phyloP scores from a whole-genome alignment of 2,329 filamentous ascomycete species.

The Botrytis deweyae region DNA sequence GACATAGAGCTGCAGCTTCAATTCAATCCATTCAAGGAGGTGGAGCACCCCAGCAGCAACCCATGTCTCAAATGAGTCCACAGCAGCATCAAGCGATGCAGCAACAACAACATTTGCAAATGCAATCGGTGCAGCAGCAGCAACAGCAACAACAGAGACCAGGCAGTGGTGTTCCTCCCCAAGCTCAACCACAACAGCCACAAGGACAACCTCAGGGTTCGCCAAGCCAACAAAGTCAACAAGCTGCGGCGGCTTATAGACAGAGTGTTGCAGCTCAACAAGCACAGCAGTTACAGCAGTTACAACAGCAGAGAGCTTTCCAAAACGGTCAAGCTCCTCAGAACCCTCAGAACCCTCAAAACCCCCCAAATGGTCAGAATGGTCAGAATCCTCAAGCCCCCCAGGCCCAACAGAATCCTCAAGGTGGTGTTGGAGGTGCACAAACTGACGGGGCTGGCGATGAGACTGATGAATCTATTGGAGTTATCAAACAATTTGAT shows the following conservation, averaged over 20 bases:
- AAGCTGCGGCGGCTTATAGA: slow-evolving; percentile 17
- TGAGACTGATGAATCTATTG: slow-evolving; percentile 52
- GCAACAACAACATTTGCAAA: slow-evolving; percentile 24
- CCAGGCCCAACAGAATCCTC: slow-evolving; percentile 26
- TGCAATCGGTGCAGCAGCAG: slow-evolving; percentile 1
- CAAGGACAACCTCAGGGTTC: slow-evolving; percentile 9
- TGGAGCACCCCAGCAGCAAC: slow-evolving; percentile 33
- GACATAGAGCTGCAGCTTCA: slow-evolving; percentile 62
- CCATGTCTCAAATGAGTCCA: slow-evolving; percentile 29
- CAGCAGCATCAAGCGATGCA: slow-evolving; percentile 39
- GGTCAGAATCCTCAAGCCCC: slow-evolving; percentile 11
- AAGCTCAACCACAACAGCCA: slow-evolving; percentile 5
- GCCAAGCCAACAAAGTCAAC: slow-evolving; percentile 12
- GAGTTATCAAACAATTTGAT: slow-evolving; percentile 57
- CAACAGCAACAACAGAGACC: slow-evolving; percentile 7
- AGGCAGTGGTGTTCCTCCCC: background rate
- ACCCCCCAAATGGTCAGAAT: slow-evolving; percentile 40
- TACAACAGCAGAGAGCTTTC: slow-evolving; percentile 11
- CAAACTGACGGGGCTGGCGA: slow-evolving; percentile 76
- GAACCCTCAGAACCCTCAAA: slow-evolving; percentile 27
- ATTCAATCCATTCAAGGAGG: slow-evolving; percentile 58
- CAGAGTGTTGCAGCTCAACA: slow-evolving; percentile 14
- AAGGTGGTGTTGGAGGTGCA: slow-evolving; percentile 49
- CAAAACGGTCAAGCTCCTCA: slow-evolving; percentile 33
- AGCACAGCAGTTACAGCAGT: slow-evolving; percentile 18